phyloP scores from a whole-genome alignment of 352 stramenopile species.

The Peronospora belbahrii region DNA sequence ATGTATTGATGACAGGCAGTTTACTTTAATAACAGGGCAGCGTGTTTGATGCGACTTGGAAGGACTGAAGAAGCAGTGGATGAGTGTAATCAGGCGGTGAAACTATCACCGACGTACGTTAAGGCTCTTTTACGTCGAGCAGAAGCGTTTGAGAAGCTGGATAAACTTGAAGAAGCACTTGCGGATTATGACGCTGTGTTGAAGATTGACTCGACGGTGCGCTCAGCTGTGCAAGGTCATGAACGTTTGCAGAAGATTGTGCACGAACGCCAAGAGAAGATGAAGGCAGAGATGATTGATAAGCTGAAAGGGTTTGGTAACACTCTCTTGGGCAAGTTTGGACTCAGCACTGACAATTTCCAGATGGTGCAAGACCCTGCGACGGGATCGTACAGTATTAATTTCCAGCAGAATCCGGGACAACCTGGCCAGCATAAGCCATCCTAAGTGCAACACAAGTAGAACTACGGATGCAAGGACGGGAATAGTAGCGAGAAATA shows the following conservation, averaged over 20 bases:
- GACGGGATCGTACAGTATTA: conserved; percentile 97
- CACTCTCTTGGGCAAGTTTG: conserved; percentile 97
- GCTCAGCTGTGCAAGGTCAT: conserved; percentile 44
- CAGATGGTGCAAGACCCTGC: conserved; percentile 96
- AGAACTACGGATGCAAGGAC: neutral
- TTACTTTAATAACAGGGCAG: conserved; percentile 82
- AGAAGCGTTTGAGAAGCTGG: conserved; percentile 87
- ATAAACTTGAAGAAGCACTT: conserved; percentile 92
- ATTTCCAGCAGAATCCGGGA: conserved; percentile 74
- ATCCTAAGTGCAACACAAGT: conserved; percentile 21
- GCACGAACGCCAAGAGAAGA: conserved; percentile 94
- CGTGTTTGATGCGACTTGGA: conserved; percentile 61
- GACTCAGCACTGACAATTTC: conserved; percentile 99
- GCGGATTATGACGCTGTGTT: conserved; percentile 86
- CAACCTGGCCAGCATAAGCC: conserved; percentile 9
- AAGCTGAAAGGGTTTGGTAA: conserved; percentile 99
- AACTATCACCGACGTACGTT: conserved; percentile 93
- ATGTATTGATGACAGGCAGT: conserved; percentile 64
- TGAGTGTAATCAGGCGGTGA: conserved; percentile 91
- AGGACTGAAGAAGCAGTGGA: conserved; percentile 87
- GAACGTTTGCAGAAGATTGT: conserved; percentile 84
- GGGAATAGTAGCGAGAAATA: neutral
- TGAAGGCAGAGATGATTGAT: conserved; percentile 97
- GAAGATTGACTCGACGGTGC: conserved; percentile 87
- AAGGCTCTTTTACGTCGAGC: conserved; percentile 92